Evolutionary conservation across 2,329 filamentous ascomycete genomes (phyloP), one percentile per base, ranked within the genome.

Genomic region (Penicillium sp.): DNA sequence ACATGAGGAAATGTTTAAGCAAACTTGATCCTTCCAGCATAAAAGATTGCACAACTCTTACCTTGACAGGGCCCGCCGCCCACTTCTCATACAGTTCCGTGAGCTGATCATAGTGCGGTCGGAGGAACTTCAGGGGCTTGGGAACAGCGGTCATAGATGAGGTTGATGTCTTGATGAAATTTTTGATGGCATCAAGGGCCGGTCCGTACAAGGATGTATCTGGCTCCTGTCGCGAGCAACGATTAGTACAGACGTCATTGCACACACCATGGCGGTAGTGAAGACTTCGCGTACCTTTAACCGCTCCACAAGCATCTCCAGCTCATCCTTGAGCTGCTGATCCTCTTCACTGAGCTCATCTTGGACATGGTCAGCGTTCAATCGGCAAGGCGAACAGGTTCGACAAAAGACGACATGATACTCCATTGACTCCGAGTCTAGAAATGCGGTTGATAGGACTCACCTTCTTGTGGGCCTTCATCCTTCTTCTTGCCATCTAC

Each of bases 61-160:
- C 88, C 81, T 94, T 95, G 74, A 95, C 83, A 45, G 89, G 82
- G 55, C 89, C 83, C 48, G 80, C 79, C 4, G 86, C 80, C 93
- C 94, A 98, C 68, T 85, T 81, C 51, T 95, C 90, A 75, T 96
- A 95, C 27, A 90, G 76, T 69, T 86, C 86, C 54, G 86, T 86
- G 66, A 98, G 78, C 48, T 86, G 83, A 72, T 94, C 87, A 75
- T 97, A 98, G 72, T 98, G 91, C 59, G 91, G 93, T 75, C 93
- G 83, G 55, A 98, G 81, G 71, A 98, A 98, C 73, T 98, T 98
- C 63, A 98, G 80, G 32, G 93, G 93, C 74, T 98, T 98, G 25
- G 94, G 93, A 53, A 98, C 93, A 51, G 93, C 93, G 42, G 93
- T 98, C 93, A 98, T 98, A 39, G 94, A 98, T 50, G 90, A 97